Conservation (phyloP, 768 basidiomycete species). For the Udeniomyces megalosporus region DNA sequence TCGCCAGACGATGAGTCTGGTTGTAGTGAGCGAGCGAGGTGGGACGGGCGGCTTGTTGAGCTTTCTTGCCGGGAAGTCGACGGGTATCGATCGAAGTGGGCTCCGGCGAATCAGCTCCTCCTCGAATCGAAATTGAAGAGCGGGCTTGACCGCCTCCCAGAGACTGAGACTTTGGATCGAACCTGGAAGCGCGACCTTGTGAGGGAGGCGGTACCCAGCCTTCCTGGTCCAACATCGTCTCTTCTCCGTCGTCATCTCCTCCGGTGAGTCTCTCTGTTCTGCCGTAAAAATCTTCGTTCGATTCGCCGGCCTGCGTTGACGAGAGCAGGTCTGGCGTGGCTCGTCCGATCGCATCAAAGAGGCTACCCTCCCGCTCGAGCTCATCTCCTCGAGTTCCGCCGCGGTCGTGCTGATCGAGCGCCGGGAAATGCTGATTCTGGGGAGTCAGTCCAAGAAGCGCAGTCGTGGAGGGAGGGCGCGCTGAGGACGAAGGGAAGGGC, state of each 20-base stretch:
- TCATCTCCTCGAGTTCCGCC: not conserved
- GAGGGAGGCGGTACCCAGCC: slow-evolving; percentile 10
- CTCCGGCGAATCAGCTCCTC: not conserved
- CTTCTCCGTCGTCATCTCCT: not conserved
- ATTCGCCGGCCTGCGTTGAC: not conserved
- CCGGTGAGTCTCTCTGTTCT: not conserved
- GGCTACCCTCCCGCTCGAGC: not conserved
- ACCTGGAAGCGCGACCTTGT: slow-evolving; percentile 1
- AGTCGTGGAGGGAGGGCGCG: not conserved
- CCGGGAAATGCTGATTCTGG: not conserved
- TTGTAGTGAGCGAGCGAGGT: slow-evolving; percentile 13
- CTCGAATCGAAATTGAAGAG: not conserved
- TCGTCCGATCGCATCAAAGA: slow-evolving; percentile 14
- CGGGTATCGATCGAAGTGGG: not conserved
- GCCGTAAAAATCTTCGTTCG: not conserved
- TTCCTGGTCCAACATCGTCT: slow-evolving; percentile 1
- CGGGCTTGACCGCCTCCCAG: not conserved
- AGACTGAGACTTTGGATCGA: slow-evolving; percentile 12
- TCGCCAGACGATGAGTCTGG: slow-evolving; percentile 5
- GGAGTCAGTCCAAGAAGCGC: no score
- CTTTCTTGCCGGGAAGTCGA: not conserved
- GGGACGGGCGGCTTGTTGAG: not conserved
- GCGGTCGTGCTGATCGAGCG: not conserved
- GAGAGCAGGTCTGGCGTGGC: slow-evolving; percentile 4
- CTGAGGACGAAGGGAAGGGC: not conserved